Base-by-base conservation (phyloP, 179 eudicot genomes). In the Sideroxylon spinosum region DNA sequence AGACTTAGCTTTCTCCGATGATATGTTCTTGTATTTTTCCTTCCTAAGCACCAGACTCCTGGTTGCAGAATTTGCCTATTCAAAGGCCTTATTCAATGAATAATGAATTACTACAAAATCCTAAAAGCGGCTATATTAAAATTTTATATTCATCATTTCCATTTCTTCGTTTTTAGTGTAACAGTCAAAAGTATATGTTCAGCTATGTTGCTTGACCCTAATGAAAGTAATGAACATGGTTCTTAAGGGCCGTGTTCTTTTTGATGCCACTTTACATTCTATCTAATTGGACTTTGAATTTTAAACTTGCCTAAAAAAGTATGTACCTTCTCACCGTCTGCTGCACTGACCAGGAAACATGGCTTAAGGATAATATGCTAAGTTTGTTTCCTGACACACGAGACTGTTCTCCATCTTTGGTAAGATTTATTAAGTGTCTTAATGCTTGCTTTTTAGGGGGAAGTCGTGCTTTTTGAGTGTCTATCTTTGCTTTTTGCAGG, bases 391-490 rank as follows among this genome's bases (percentile, higher is more conserved):
- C 98, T 80, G 99, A 96, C 85, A 96, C 99, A 63, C 84, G 85
- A 82, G 95, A 90, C 82, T 94, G 92, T 85, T 88, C 97, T 53
- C 85, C 95, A 49, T 96, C 95, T 65, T 85, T 94, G 93, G 99
- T 96, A 88, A 82, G 91, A 79, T 68, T 72, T 72, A 61, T 65
- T 50, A 68, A 78, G 44, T 78, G 46, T 56, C 57, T 73, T 57
- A 44, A 50, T 76, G 53, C 20, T 44, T 67, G 22, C 29, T 55
- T 77, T 48, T 37, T 67, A 13, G 61, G 29, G 62, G 48, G 48
- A 28, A 67, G 59, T 37, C 44, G 17, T 75, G 61, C 61, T 53
- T n/a, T 68, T 62, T 68, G 70, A 63, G 29, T 28, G 46, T 61
- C 28, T 49, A 17, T 70, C 28, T 26, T 28, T 79, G 16, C 19